A percentile compares a stretch with the other conserved stretches of the same genome.
Conservation (phyloP, 2,329 filamentous ascomycete genomes). For the Penicillium sp. region DNA sequence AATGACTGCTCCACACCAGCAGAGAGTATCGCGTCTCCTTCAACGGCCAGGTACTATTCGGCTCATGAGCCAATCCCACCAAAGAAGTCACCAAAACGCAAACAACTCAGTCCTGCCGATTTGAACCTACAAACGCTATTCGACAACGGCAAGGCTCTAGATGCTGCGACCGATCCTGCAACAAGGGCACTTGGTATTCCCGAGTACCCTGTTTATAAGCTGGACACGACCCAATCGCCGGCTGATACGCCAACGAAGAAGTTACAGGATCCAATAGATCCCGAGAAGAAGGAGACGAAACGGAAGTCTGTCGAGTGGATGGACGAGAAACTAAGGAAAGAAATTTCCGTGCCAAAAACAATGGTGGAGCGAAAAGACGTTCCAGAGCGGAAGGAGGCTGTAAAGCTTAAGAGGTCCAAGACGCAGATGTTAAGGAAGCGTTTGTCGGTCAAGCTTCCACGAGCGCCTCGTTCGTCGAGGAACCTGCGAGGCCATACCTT, state of each 20-base stretch:
- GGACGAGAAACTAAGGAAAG: not conserved
- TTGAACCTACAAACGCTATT: conserved; percentile 14
- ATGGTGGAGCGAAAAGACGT: not conserved
- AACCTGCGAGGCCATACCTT: not conserved
- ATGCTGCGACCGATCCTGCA: conserved; percentile 5
- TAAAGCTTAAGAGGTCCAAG: conserved; percentile 14
- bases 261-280: conserved; percentile 12
- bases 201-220: conserved; percentile 18
- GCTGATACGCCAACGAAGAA: conserved; percentile 9
- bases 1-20: conserved; percentile 7
- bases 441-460: conserved; percentile 12
- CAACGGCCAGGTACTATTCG: conserved; percentile 13
- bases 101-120: conserved; percentile 7
- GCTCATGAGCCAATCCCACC: conserved; percentile 9
- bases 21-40: conserved; percentile 15
- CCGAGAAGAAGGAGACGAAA: not conserved
- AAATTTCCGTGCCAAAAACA: not conserved
- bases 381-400: not conserved
- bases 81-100: conserved; percentile 10
- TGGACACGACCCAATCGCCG: conserved; percentile 16
- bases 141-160: conserved; percentile 12
- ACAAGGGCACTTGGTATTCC: conserved; percentile 5
- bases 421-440: conserved; percentile 7
- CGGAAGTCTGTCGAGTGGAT: not conserved
- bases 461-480: conserved; percentile 14